phyloP scores from a whole-genome alignment of 495 filamentous ascomycete genomes.

The Aspergillus haitiensis region DNA sequence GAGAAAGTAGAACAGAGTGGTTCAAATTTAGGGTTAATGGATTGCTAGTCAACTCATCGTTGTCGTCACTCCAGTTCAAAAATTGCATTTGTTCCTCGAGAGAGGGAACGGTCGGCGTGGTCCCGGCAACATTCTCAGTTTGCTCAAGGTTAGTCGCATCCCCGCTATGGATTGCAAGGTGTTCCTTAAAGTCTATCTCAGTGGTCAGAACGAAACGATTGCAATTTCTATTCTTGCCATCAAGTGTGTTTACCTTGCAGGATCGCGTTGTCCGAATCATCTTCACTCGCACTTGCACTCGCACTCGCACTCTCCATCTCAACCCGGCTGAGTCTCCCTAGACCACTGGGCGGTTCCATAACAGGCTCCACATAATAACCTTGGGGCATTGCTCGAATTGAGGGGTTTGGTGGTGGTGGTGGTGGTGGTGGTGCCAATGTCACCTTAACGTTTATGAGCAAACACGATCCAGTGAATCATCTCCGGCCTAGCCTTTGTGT shows the following conservation, averaged over 20 bases:
- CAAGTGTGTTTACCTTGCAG: conserved; percentile 4
- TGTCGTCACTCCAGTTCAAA: conserved; percentile 16
- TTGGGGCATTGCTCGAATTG: not conserved
- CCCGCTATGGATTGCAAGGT: conserved; percentile 15
- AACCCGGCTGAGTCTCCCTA: not conserved
- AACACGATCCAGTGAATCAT: too few relatives aligned
- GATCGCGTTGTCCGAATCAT: conserved; percentile 3
- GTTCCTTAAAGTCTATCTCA: conserved; percentile 22
- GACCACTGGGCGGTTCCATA: not conserved
- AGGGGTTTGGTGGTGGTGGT: too few relatives aligned
- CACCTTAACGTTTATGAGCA: too few relatives aligned
- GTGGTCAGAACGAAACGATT: not conserved
- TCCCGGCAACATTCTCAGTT: not conserved
- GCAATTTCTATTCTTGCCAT: not conserved
- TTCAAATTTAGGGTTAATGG: conserved; percentile 8
- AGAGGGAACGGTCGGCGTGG: conserved; percentile 10
- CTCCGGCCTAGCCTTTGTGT: too few relatives aligned
- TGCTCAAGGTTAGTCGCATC: not conserved
- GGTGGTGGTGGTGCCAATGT: too few relatives aligned
- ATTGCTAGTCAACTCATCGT: conserved; percentile 1
- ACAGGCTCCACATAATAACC: not conserved
- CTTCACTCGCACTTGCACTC: not conserved
- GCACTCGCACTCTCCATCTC: not conserved
- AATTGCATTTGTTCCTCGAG: conserved; percentile 22
- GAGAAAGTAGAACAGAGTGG: conserved; percentile 23